Evolutionary conservation across 176 grass and related monocot genomes (phyloP), one percentile per base, ranked within the genome.

Genomic region (Avena sativa): DNA sequence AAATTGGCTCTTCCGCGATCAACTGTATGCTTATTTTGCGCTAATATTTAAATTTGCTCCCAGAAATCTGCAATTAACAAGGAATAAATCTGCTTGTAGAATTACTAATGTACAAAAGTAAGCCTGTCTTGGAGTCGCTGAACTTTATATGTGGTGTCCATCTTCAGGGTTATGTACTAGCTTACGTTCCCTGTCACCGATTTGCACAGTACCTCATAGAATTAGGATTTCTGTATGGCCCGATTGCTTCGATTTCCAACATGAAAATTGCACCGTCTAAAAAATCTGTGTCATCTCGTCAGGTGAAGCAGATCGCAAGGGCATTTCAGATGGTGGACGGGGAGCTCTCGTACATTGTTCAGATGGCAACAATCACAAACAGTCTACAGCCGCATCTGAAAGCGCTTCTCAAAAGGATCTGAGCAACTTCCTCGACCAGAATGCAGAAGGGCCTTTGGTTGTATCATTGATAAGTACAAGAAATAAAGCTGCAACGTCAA

Each of bases 261-360:
- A 69, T 9, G 36, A 59, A 83, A 60, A 60, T 46, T 26, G 8
- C 66, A 25, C 17, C 2, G 2, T 11, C 20, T 71, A 56, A 52
- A 26, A 57, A 10, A 57, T 57, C 28, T 65, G 71, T 73, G 23
- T 13, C 23, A 67, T 17, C 52, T 87, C 52, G 13, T 30, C 89
- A 97, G 95, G 95, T 97, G 43, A 97, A 95, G 80, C 91, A 97
- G 77, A 95, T 97, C 57, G 88, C 85, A 12, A 95, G 95, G 71
- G 30, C 76, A 80, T 95, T 95, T 83, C 83, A 93, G 69, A 53
- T 90, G 58, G 84, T 72, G 65, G 72, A 92, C 74, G 84, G 72
- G 53, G 86, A 92, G 73, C 89, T 95, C 7, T 93, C 93, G 0
- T 95, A 98, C 25, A 68, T 93, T 4, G 91, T 95, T 81, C 93